A percentile compares a stretch with the other conserved stretches of the same genome.
Evolutionary conservation across 2,329 filamentous ascomycete species (phyloP).

Genomic region (Paramyrothecium roridum): DNA sequence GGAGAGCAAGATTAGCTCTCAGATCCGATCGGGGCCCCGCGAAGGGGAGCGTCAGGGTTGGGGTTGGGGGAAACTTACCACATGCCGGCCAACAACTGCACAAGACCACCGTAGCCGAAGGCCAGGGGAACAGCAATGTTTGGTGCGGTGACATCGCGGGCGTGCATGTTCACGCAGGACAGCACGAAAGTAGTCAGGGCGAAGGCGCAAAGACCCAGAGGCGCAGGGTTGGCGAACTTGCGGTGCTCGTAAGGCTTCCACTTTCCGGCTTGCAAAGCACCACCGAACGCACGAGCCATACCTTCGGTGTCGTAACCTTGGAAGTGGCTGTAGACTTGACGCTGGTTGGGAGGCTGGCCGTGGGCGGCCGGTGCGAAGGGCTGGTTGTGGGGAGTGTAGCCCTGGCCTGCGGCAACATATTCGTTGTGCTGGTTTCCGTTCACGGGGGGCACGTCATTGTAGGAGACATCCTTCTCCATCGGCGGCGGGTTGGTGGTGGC

Average conservation of each 20-base stretch:
- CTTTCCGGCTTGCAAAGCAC: neutral
- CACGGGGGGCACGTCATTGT: neutral
- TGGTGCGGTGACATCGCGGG: constrained; percentile 55
- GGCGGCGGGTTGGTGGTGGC: neutral
- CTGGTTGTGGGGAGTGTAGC: too few relatives aligned
- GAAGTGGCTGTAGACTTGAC: neutral
- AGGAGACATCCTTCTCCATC: neutral
- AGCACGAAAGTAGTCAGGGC: constrained; percentile 81
- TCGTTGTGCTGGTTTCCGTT: neutral
- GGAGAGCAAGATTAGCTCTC: too few relatives aligned
- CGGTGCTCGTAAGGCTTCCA: constrained; percentile 62
- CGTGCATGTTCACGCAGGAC: constrained; percentile 68
- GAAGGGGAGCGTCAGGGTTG: neutral
- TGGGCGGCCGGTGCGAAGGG: neutral
- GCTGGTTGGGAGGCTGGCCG: neutral
- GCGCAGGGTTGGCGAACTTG: constrained; percentile 77
- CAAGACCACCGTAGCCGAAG: constrained; percentile 69
- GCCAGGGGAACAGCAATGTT: constrained; percentile 68
- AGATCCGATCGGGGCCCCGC: too few relatives aligned
- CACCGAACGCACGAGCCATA: neutral
- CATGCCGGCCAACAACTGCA: constrained; percentile 82
- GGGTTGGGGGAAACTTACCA: constrained; percentile 55
- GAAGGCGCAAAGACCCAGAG: constrained; percentile 74
- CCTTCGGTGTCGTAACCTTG: neutral
- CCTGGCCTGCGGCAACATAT: neutral